Conservation (phyloP, 345 rosid species). For the Jatropha curcas region DNA sequence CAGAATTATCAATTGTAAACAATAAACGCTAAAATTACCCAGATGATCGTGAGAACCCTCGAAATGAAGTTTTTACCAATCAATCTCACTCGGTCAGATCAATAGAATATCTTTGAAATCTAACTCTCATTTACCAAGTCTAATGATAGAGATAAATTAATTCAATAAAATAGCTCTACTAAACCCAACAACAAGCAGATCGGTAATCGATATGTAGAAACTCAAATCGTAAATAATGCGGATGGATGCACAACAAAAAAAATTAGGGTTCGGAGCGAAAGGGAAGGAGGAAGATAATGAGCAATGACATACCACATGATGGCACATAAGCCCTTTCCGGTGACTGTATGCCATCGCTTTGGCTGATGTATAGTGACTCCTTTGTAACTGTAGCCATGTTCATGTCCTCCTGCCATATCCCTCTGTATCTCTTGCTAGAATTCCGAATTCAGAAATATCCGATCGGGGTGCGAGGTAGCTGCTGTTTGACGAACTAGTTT, state of each 20-base stretch:
- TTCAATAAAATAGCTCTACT: not conserved
- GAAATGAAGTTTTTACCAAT: not conserved
- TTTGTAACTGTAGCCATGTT: conserved; percentile 61
- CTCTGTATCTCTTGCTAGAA: conserved; percentile 17
- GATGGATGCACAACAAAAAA: not conserved
- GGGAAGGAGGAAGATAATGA: not conserved
- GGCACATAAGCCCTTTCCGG: conserved; percentile 91
- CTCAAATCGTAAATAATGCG: not conserved
- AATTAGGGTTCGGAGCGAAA: not conserved
- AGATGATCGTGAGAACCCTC: not conserved
- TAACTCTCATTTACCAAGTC: not conserved
- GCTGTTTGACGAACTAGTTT: not conserved
- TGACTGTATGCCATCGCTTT: conserved; percentile 81
- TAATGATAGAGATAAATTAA: not conserved
- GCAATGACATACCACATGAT: conserved; percentile 64
- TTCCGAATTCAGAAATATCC: not conserved
- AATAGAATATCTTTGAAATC: not conserved
- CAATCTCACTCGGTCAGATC: not conserved
- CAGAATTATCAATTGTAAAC: not conserved
- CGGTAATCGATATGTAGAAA: not conserved
- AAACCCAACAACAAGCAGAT: not conserved
- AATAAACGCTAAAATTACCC: not conserved
- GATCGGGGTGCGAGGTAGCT: not conserved
- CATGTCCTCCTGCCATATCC: conserved; percentile 73
- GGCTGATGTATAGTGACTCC: conserved; percentile 73